phyloP scores from a whole-genome alignment of 2,329 filamentous ascomycete species.

The Claviceps capensis region DNA sequence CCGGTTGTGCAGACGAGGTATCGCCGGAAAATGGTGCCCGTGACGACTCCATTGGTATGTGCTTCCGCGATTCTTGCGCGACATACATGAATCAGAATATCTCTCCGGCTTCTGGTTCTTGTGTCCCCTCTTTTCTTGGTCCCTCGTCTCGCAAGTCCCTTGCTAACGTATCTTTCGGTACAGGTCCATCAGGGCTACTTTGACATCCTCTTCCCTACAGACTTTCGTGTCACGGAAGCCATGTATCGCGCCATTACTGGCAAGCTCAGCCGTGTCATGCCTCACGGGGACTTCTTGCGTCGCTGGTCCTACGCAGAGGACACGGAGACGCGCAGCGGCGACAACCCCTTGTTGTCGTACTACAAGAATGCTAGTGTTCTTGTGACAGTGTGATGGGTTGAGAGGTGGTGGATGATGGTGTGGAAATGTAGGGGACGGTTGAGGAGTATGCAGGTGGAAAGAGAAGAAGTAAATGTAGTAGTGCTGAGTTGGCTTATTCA shows the following conservation, averaged over 20 bases:
- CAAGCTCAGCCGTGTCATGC: constrained; percentile 71
- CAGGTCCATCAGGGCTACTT: constrained; percentile 97
- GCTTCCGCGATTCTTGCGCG: no score
- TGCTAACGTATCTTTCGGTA: not conserved
- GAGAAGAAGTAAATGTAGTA: not conserved
- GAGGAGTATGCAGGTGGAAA: not conserved
- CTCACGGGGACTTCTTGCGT: constrained; percentile 82
- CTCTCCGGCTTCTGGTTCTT: no score
- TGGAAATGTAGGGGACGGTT: not conserved
- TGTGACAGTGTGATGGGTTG: constrained; percentile 53
- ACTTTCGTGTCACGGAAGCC: constrained; percentile 81
- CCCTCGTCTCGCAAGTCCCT: not conserved
- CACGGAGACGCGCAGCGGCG: constrained; percentile 75
- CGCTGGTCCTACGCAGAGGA: constrained; percentile 85
- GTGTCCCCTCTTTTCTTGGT: not conserved
- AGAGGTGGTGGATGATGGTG: no score
- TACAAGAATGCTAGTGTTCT: constrained; percentile 93
- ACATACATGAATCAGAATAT: no score
- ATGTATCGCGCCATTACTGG: constrained; percentile 90
- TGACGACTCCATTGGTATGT: constrained; percentile 71
- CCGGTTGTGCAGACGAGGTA: constrained; percentile 95
- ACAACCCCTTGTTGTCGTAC: constrained; percentile 85
- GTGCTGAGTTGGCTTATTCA: no score
- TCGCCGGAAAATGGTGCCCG: constrained; percentile 72
- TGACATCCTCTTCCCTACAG: constrained; percentile 94